Evolutionary conservation across 148 eudicot genomes (phyloP).

Genomic region (Rheum nobile): DNA sequence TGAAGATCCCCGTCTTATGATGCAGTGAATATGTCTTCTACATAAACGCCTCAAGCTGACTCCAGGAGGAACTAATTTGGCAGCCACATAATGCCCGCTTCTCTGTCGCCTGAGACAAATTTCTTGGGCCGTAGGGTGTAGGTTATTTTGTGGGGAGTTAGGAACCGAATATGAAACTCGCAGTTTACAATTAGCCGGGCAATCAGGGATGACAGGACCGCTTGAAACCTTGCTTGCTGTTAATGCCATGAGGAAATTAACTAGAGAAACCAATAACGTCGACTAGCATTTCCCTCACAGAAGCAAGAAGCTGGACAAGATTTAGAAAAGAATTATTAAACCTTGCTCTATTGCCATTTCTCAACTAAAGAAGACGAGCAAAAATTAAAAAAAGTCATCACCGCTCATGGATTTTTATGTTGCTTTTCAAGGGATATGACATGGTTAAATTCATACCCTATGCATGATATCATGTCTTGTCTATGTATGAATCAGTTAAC

Average conservation of each 20-base stretch:
- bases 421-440: background rate
- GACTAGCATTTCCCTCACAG: conserved; percentile 12
- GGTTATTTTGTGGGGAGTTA: conserved; percentile 34
- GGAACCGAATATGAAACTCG: conserved; percentile 33
- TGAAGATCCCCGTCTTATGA: conserved; percentile 21
- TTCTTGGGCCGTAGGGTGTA: conserved; percentile 25
- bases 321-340: background rate
- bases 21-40: conserved; percentile 17
- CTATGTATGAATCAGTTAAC: background rate
- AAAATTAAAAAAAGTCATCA: background rate
- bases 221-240: conserved; percentile 21
- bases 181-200: conserved; percentile 24
- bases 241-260: conserved; percentile 22
- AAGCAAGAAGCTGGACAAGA: conserved; percentile 4
- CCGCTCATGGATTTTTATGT: background rate
- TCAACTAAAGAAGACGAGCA: background rate
- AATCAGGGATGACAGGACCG: conserved; percentile 16
- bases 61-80: conserved; percentile 22
- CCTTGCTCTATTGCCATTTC: background rate
- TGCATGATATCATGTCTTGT: background rate
- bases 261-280: conserved; percentile 6
- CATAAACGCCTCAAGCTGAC: conserved; percentile 27
- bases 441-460: background rate
- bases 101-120: conserved; percentile 25
- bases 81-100: conserved; percentile 22